Base-by-base conservation (phyloP, 345 rosid genomes). In the Camelina neglecta region DNA sequence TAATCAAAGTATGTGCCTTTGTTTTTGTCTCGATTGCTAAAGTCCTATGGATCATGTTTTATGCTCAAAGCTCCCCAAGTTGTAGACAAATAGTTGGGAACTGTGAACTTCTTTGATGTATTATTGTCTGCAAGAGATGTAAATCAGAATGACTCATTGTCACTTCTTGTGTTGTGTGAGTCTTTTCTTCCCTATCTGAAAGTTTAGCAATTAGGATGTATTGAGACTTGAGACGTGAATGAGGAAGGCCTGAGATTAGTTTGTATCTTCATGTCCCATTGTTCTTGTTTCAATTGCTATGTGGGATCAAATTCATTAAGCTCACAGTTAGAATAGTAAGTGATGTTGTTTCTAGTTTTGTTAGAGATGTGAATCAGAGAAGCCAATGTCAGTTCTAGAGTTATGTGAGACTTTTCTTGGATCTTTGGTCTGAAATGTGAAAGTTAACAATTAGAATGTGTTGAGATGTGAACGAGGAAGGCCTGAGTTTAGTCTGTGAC, bases 91-190 rank as follows among this genome's bases (percentile, higher is more conserved):
- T 35, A 35, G 38, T 35, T 35, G 38, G 38, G 38, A 35, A 35
- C 8, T 6, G 39, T 36, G 9, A 8, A 8, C 3, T 26, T 39
- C 29, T 18, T 18, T 41, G 38, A 6, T 45, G 29, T 60, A 39
- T 11, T 31, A 31, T 35, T 59, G 44, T 59, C 7, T 16, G 8
- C 1, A 12, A 48, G 53, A 48, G 21, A 48, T 48, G 23, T 7
- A 10, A 48, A 16, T 2, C 10, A 48, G 51, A 16, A 48, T 48
- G 24, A 23, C 24, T 31, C 29, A 48, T 16, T 48, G 45, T 50
- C 6, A 31, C 36, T 50, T 67, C 35, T 67, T 67, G 49, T 53
- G 67, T 36, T 42, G 38, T 71, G 58, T 56, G 3, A 15, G 9
- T 15, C 20, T 15, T 47, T 47, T 47, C 15, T 68, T 29, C 31